Conservation (phyloP, 2,329 filamentous ascomycete genomes). For the Magnaporthiopsis rhizophila region DNA sequence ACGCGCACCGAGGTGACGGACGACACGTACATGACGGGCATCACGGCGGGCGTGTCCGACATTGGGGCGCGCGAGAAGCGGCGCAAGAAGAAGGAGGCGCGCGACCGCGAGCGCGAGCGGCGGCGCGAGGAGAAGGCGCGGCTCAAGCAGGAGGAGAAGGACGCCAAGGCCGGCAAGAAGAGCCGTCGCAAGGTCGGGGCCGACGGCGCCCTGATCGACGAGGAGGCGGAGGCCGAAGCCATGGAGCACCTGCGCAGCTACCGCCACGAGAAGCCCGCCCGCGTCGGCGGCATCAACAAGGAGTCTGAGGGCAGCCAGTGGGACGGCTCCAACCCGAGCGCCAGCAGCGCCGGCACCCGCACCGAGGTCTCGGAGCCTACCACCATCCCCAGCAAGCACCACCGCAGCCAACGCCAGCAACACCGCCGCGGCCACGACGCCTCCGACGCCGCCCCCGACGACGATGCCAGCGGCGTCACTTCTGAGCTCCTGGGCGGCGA, state of each 20-base stretch:
- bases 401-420: background rate
- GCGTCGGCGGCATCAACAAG: conserved; percentile 84
- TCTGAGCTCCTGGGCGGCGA: conserved; percentile 52
- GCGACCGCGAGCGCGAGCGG: conserved; percentile 41
- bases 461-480: conserved; percentile 36
- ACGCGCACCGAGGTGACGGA: conserved; percentile 13
- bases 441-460: background rate
- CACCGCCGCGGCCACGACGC: no score
- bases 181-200: conserved; percentile 40
- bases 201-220: conserved; percentile 55
- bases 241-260: conserved; percentile 71
- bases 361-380: conserved; percentile 13
- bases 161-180: conserved; percentile 29
- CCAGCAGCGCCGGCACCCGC: conserved; percentile 33
- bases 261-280: conserved; percentile 75
- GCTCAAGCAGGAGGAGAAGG: conserved; percentile 24
- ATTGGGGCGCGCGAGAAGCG: conserved; percentile 47
- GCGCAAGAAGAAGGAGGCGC: conserved; percentile 42
- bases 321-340: conserved; percentile 65
- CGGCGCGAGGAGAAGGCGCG: conserved; percentile 25
- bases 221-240: conserved; percentile 54
- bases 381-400: background rate
- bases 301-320: conserved; percentile 70
- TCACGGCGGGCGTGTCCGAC: conserved; percentile 51
- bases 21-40: conserved; percentile 35